Evolutionary conservation across 2,329 filamentous ascomycete genomes (phyloP), one percentile per base, ranked within the genome.

Genomic region (Parascedosporium putredinis): DNA sequence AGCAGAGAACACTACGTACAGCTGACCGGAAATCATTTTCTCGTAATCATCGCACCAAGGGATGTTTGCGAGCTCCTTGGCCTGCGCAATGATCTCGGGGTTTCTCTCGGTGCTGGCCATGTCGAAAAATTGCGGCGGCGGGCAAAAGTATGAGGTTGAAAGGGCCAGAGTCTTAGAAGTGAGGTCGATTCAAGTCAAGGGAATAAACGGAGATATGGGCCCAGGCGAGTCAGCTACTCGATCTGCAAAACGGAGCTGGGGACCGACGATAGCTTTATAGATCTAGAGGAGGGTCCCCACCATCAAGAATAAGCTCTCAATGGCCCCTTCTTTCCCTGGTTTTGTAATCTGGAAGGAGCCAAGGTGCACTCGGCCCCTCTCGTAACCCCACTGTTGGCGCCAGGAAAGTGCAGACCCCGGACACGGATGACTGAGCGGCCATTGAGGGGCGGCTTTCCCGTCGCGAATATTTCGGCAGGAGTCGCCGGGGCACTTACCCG

Each of bases 1-100:
- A 33, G 6, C 20, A 3, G 10, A 42, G 34, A 25, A 22, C 12
- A 8, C 23, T 31, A 23, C 69, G 55, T 60, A 78, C 76, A 81
- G 66, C 67, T 81, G 76, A 24, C 78, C 78, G 0, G 76, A 81
- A 45, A 83, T 76, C 77, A 83, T 82, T 57, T 75, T 77, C 57
- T 82, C 76, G 49, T 81, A 83, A 52, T 81, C 73, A 6, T 81
- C 78, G 52, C 75, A 74, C 67, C 73, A 76, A 0, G 76, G 77
- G 2, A 74, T 65, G 53, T 79, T 70, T 8, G 70, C 63, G 9
- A 79, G 61, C 29, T 65, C 66, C 55, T 66, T 72, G 14, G 76
- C 74, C 23, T 65, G 62, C 44, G 64, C 68, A 33, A 78, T 66
- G 42, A 65, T 63, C 24, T 62, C 61, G 1, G 58, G 51, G 50